Evolutionary conservation across 2,329 filamentous ascomycete species (phyloP).

Genomic region (Monilinia polystroma): DNA sequence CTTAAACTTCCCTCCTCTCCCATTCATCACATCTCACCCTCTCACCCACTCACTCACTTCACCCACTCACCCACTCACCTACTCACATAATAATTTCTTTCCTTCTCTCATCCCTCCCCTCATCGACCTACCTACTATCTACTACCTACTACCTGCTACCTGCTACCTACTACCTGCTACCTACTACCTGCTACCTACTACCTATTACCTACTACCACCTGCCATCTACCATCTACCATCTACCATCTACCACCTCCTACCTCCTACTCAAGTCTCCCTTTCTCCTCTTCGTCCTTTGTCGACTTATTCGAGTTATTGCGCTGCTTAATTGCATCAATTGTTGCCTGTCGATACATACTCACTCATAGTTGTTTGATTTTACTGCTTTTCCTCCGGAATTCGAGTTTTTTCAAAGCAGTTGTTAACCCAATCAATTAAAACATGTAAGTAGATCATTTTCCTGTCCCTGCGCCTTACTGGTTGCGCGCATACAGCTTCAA

Average conservation of each 20-base stretch:
- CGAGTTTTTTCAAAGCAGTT: constrained; percentile 34
- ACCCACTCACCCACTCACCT: no score
- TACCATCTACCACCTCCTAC: constrained; percentile 16
- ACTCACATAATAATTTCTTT: no score
- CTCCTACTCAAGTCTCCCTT: constrained; percentile 16
- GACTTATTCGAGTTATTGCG: constrained; percentile 29
- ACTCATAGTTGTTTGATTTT: constrained; percentile 41
- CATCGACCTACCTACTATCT: background rate
- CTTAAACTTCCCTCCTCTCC: background rate
- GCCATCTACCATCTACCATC: background rate
- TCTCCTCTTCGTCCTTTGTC: constrained; percentile 27
- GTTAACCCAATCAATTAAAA: constrained; percentile 35
- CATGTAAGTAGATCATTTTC: constrained; percentile 38
- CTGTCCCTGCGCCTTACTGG: constrained; percentile 37
- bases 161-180: background rate
- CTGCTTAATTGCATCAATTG: constrained; percentile 38
- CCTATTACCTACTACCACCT: background rate
- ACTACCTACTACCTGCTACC: background rate
- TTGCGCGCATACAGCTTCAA: constrained; percentile 33
- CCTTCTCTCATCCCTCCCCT: constrained; percentile 8
- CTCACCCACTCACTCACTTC: no score
- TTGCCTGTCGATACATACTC: constrained; percentile 41
- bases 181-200: background rate
- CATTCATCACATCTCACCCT: background rate
- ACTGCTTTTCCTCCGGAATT: constrained; percentile 36